A percentile compares a stretch with the other conserved stretches of the same genome.
phyloP scores from a whole-genome alignment of 73 alveolate species.

The Paramecium biaurelia region DNA sequence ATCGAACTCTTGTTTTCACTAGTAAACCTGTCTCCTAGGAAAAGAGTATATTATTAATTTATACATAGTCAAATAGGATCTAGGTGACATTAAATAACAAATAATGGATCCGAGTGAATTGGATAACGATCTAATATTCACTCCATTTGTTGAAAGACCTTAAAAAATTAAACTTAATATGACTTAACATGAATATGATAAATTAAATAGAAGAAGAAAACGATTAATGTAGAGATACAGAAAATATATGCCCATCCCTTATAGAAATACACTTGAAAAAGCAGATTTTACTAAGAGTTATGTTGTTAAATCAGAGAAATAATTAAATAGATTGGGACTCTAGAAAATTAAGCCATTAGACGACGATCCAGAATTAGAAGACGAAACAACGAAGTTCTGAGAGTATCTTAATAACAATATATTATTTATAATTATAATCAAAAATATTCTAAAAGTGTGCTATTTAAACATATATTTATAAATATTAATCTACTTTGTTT shows the following conservation, averaged over 20 bases:
- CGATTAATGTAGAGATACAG: constrained; percentile 28
- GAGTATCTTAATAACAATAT: background rate
- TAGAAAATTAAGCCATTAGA: background rate
- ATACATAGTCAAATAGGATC: background rate
- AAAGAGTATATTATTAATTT: background rate
- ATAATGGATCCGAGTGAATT: background rate
- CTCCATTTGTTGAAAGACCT: constrained; percentile 27
- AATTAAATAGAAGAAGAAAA: constrained; percentile 25
- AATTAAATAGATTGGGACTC: constrained; percentile 31
- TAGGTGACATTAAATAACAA: background rate
- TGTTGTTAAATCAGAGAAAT: background rate
- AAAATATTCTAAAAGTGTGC: background rate
- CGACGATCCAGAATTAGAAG: constrained; percentile 49
- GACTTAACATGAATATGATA: background rate
- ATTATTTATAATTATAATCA: background rate
- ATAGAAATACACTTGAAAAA: background rate
- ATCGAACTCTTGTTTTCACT: background rate
- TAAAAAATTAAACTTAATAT: background rate
- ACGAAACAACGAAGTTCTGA: constrained; percentile 8
- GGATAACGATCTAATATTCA: background rate
- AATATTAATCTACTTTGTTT: no score
- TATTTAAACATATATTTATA: no score
- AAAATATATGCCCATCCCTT: background rate
- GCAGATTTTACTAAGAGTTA: constrained; percentile 28
- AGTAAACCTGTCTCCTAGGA: background rate